Base-by-base conservation (phyloP, 1,139 yeast species). In the Groenewaldozyma auringiensis region DNA sequence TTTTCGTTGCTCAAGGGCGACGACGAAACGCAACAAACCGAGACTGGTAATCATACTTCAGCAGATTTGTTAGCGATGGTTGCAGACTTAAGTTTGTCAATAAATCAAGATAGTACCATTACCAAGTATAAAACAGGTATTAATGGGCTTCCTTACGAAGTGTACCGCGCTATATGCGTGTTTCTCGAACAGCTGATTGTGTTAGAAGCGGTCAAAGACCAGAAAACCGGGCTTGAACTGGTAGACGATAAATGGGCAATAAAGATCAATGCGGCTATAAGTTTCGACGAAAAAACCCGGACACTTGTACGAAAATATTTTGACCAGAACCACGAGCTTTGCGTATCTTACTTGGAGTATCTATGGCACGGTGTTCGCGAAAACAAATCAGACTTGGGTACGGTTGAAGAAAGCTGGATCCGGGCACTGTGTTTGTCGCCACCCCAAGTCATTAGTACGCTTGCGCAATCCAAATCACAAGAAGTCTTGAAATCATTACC, bases 191-290 rank as follows among this genome's bases (percentile, higher is more conserved):
- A 79, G 50, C 70, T 79, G 6, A 61, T 87, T 32, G 79, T 83
- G 0, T 81, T 84, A 76, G 77, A 83, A 52, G 75, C 94, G 0
- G 66, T 78, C 2, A 56, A 61, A 8, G 76, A 70, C 0, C 66
- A 72, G 21, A 58, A 66, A 1, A 80, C 92, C 0, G 80, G 81
- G 2, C 61, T 85, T 44, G 38, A 35, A 20, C 76, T 76, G 0
- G 65, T 74, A 18, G 95, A 86, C 61, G 84, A 81, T 52, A 81
- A 83, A 43, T 88, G 96, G 96, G 69, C 71, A 3, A 66, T 75
- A 0, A 72, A 92, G 56, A 59, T 85, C 22, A 88, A 82, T n/a
- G 83, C 79, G 47, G 86, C 94, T 0, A 48, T 84, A 4, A 82
- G 78, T 42, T 68, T 75, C 37, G 94, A 87, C 57, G 70, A 70